phyloP scores from a whole-genome alignment of 2,329 filamentous ascomycete species.

The Cladosporium sp. region DNA sequence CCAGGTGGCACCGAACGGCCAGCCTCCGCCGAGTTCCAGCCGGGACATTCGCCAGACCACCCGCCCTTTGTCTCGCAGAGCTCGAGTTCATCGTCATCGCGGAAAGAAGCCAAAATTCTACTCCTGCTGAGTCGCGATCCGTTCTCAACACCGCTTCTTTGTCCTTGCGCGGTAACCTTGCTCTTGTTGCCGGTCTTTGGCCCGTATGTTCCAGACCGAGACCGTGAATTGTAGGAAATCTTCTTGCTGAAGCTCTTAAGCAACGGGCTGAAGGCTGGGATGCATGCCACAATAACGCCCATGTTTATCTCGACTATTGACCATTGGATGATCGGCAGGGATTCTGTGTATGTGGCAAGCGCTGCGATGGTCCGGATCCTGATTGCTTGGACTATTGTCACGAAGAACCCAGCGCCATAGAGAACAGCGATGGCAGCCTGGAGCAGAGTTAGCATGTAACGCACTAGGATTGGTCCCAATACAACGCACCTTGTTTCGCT shows the following conservation, averaged over 20 bases:
- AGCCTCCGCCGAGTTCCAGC: not conserved
- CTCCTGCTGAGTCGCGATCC: not conserved
- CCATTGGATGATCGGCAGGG: conserved; percentile 42
- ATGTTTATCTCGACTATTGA: conserved; percentile 45
- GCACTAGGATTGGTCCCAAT: not conserved
- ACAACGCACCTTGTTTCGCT: conserved; percentile 18
- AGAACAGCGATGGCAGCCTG: conserved; percentile 40
- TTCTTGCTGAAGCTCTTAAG: conserved; percentile 9
- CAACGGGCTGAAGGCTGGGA: conserved; percentile 44
- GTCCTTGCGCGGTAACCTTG: not conserved
- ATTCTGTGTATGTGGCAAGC: conserved; percentile 45
- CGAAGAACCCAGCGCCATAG: conserved; percentile 49
- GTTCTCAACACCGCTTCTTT: not conserved
- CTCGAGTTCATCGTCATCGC: conserved; percentile 5
- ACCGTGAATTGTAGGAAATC: conserved; percentile 1
- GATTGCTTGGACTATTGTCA: conserved; percentile 49
- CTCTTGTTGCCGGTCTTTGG: not conserved
- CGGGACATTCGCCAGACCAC: not conserved
- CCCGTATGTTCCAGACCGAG: not conserved
- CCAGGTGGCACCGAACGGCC: too few species aligned
- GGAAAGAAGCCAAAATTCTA: not conserved
- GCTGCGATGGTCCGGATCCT: conserved; percentile 48
- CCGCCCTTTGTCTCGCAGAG: not conserved
- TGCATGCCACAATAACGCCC: conserved; percentile 38
- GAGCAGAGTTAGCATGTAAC: not conserved